A percentile compares a stretch with the other conserved stretches of the same genome.
phyloP scores from a whole-genome alignment of 192 early-diverging fungal genomes.

The Thamnidium elegans region DNA sequence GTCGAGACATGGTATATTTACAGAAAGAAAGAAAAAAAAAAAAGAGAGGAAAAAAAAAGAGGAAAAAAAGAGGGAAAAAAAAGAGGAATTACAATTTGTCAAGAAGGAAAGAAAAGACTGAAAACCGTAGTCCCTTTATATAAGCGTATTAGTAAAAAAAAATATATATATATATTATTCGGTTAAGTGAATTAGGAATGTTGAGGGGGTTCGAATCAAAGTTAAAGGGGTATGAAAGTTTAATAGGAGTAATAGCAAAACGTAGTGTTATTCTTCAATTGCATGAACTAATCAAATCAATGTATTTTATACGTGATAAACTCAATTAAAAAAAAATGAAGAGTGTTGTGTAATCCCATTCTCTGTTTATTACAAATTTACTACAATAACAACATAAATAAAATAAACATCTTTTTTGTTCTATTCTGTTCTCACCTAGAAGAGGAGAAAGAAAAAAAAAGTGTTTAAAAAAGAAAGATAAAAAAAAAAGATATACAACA shows the following conservation, averaged over 20 bases:
- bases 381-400: too few relatives aligned
- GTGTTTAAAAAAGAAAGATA: constrained; percentile 4
- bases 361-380: too few relatives aligned
- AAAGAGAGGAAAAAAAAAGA: background rate
- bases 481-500: too few relatives aligned
- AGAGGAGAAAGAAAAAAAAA: background rate
- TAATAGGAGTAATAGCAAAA: constrained; percentile 2
- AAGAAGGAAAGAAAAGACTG: background rate
- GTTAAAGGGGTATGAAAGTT: constrained; percentile 3
- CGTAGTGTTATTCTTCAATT: background rate
- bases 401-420: too few relatives aligned
- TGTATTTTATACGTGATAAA: background rate
- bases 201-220: background rate
- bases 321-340: background rate
- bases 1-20: constrained; percentile 4
- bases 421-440: constrained; percentile 9
- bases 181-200: constrained; percentile 6
- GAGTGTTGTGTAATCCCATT: too few relatives aligned
- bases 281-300: background rate
- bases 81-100: background rate
- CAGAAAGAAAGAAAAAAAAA: background rate
- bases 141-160: background rate
- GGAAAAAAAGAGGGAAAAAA: background rate
- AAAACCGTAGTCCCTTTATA: constrained; percentile 9
- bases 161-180: constrained; percentile 2